Base-by-base conservation (phyloP, 2,329 filamentous ascomycete genomes). In the Fusarium globosum region DNA sequence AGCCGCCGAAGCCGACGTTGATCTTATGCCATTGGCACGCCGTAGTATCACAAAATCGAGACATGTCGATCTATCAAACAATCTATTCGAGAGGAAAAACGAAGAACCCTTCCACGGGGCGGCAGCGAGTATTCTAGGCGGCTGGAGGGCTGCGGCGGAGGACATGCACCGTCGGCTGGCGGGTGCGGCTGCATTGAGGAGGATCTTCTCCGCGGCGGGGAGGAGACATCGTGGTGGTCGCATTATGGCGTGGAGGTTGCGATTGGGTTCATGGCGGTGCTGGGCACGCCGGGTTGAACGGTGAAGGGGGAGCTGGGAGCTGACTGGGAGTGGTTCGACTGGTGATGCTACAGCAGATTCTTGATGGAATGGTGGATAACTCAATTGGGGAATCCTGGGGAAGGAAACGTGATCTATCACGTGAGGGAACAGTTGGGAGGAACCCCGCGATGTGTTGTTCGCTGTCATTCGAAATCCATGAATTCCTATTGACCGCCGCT, bases 81-180 rank as follows among this genome's bases (percentile, higher is more conserved):
- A 49, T 14, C 80, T 77, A 45, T 83, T 83, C 7, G 82, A 82
- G 6, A 83, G 64, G 20, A 83, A 83, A 67, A 83, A 83, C 23
- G 74, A 60, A 9, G 75, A 67, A 5, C 61, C 45, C 15, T 66
- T 73, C 39, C 69, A 69, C 26, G 75, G 70, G 20, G 73, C 45
- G 11, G 75, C 23, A 42, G 74, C 71, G 42, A 68, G 46, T 66
- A 75, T 72, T 58, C 75, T 71, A 13, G 77, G 77, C 38, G 77
- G 72, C n/a, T 69, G 75, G 43, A 76, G 71, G 36, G 75, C 61
- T 26, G 72, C 59, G n/a, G 76, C 71, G 21, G 80, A 79, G 39
- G 80, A 80, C 60, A 82, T 78, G 73, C 80, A 81, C 78, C 76
- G 71, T 71, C 73, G 69, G 41, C 53, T 72, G 48, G 71, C 49